These are phyloP conservation scores for Teratosphaeria epicoccoides DNA, from an alignment of 2,329 filamentous ascomycete species.

Conservation along the genomic window DNA sequence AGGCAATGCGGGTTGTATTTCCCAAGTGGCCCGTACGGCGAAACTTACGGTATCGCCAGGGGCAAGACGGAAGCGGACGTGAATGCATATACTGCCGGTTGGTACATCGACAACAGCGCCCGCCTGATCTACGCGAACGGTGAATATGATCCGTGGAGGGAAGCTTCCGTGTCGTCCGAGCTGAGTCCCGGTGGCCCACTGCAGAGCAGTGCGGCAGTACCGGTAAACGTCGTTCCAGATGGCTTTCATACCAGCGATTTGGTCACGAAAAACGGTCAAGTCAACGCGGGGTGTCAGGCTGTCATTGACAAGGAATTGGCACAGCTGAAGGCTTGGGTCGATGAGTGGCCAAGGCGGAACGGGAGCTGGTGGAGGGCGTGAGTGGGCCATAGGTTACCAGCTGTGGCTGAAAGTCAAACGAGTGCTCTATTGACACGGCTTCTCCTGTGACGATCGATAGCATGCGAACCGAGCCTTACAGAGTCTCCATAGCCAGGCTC, in stretches of 20 bases:
- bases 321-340: slow-evolving; percentile 45
- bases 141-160: slow-evolving; percentile 50
- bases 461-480: too few relatives aligned
- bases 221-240: slow-evolving; percentile 44
- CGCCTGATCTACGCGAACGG: slow-evolving; percentile 50
- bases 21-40: slow-evolving; percentile 37
- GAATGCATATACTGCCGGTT: slow-evolving; percentile 48
- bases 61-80: slow-evolving; percentile 40
- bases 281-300: slow-evolving; percentile 38
- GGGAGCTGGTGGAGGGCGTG: slow-evolving; percentile 9
- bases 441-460: too few relatives aligned
- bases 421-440: too few relatives aligned
- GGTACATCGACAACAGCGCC: slow-evolving; percentile 39
- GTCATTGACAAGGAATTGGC: slow-evolving; percentile 41
- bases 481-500: too few relatives aligned
- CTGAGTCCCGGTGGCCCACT: slow-evolving; percentile 47
- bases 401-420: too few relatives aligned
- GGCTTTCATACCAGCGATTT: slow-evolving; percentile 49
- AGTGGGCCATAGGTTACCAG: too few relatives aligned
- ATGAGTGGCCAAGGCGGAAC: slow-evolving; percentile 29
- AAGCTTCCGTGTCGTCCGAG: slow-evolving; percentile 39
- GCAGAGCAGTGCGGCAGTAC: slow-evolving; percentile 35
- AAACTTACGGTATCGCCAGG: slow-evolving; percentile 39
- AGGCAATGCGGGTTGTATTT: slow-evolving; percentile 48
- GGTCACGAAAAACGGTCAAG: slow-evolving; percentile 34